These are phyloP conservation scores for Blastocystis sp. DNA, from an alignment of 352 stramenopile species.

Conservation along the genomic window DNA sequence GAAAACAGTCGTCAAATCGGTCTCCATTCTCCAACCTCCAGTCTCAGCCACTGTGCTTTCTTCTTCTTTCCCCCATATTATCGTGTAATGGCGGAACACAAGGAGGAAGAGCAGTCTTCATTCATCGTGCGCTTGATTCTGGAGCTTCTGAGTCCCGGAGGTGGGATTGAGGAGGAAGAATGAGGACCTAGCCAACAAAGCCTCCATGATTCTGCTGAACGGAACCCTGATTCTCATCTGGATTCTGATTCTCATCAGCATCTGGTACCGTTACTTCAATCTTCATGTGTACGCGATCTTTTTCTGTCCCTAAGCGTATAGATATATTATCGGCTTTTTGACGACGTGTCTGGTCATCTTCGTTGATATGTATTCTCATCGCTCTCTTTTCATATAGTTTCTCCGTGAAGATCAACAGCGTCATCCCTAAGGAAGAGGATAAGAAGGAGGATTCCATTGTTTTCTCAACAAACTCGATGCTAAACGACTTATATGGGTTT, in stretches of 20 bases:
- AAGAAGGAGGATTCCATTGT: constrained; percentile 14
- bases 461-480: constrained; percentile 16
- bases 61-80: constrained; percentile 8
- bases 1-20: too few relatives aligned
- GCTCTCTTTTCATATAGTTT: neutral
- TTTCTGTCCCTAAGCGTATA: neutral
- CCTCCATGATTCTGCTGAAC: constrained; percentile 24
- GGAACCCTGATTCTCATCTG: constrained; percentile 24
- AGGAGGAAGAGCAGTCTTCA: neutral
- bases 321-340: constrained; percentile 25
- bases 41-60: too few relatives aligned
- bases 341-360: constrained; percentile 24
- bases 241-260: constrained; percentile 27
- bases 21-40: too few relatives aligned
- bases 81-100: neutral
- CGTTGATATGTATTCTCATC: neutral
- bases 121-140: constrained; percentile 29
- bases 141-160: constrained; percentile 7
- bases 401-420: constrained; percentile 5
- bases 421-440: neutral
- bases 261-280: constrained; percentile 47
- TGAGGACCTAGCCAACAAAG: neutral
- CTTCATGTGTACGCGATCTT: constrained; percentile 15
- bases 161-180: neutral
- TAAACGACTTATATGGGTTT: constrained; percentile 1